Evolutionary conservation across 805 yeast species (phyloP), one percentile per base, ranked within the genome.

Genomic region (Candida broadrunensis): DNA sequence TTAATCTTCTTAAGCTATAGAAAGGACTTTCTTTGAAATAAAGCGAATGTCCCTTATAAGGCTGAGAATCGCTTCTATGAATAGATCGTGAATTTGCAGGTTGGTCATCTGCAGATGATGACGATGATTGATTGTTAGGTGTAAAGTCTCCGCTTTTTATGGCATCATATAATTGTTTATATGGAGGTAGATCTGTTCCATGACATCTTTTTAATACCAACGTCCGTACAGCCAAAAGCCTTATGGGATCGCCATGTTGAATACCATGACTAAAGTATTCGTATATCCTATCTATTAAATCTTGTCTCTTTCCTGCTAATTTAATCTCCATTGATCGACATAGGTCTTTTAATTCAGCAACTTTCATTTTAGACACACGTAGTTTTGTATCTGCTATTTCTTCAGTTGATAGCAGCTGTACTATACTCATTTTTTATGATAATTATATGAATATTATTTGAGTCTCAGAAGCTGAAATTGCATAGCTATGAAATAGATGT

Each of bases 231-330:
- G 44, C 72, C 33, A 67, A 55, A 19, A 80, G 57, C 39, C 77
- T 62, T 35, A 72, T 67, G 5, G 56, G 51, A 39, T 73, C 77
- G 16, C 65, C 58, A n/a, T 55, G 51, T 3, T 65, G 54, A 25
- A 55, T 51, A 1, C 80, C 80, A 33, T 62, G 66, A 21, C 63
- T 61, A 27, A 81, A 48, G 48, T 65, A 74, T n/a, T 60, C 63
- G 37, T 63, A 55, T 5, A 87, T 58, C 25, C 88, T 67, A 26
- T 77, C 80, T 39, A 73, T 73, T 12, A 86, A 59, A 25, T 77
- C 83, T 16, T 73, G 72, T 58, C 87, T 88, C 29, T 80, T 64
- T 1, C 93, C 95, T 5, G 72, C 52, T 8, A 65, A 50, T 2
- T 78, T 60, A 15, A 83, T 58, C 2, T 75, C 73, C 14, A 81